Evolutionary conservation across 2,329 filamentous ascomycete species (phyloP), one percentile per base, ranked within the genome.

Genomic region (Sporothrix euskadiensis): DNA sequence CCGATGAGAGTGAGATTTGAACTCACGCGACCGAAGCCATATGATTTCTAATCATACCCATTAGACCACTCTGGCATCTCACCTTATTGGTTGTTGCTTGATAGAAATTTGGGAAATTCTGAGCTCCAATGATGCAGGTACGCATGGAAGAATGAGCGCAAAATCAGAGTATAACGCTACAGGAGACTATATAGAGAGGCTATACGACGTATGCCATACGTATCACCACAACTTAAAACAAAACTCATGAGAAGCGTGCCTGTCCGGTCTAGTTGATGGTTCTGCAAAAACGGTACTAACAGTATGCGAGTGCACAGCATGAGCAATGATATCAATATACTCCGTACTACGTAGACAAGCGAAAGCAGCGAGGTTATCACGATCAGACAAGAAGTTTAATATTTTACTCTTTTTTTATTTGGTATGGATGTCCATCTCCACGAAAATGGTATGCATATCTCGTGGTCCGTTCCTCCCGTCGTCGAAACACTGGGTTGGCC

Each of bases 341-440:
- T 26, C 26, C 26, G 26, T 26, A 26, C n/a, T 0, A 12, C 52
- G 22, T 56, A 2, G 4, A 22, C 14, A 56, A 56, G 12, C 7
- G 4, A n/a, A 0, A 56, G n/a, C 52, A 26, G 9, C 4, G 49
- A 54, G 19, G 16, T 63, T 6, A 44, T 68, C 41, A 68, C 63
- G 16, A 16, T 3, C 9, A 68, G 12, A 12, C 3, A 8, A 19
- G 10, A 32, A 3, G 30, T 12, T 68, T 32, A n/a, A 52, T 35
- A 35, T 69, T 69, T 69, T 69, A 69, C 66, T 54, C 47, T 69
- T 69, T 69, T 68, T 69, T 69, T 69, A 69, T 69, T 69, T 54
- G 47, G 30, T 54, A 56, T 39, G 22, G n/a, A 63, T 30, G 12
- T 54, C 16, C 22, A 8, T 54, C 16, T n/a, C 66, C 47, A 14